Base-by-base conservation (phyloP, 129 eudicot species). In the Flaveria trinervia region DNA sequence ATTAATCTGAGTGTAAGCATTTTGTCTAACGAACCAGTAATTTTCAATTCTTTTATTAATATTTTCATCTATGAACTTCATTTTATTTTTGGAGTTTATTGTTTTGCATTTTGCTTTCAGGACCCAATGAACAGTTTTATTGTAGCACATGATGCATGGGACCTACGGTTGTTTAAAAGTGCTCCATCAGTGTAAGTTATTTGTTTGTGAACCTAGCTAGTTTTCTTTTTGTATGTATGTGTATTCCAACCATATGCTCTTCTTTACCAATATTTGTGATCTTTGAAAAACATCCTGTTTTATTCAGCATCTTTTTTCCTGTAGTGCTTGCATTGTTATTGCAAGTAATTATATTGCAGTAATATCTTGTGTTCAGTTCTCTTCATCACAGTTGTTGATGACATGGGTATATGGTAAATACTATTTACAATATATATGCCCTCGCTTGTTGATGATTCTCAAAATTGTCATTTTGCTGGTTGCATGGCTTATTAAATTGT, bases 81-180 rank as follows among this genome's bases (percentile, higher is more conserved):
- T 16, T 78, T 43, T 43, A 65, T 23, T 70, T 64, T 59, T 76
- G 71, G 55, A 65, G 55, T 60, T 68, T 46, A 70, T 50, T 50
- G 54, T 52, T 46, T 23, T 84, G 54, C 46, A 36, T 72, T 25
- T 30, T 50, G 41, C 65, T 83, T 80, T 39, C 89, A 94, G 98
- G 97, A 89, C 74, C 71, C 79, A 39, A 45, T 68, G 79, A 85
- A 87, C 89, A 75, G 81, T 74, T 84, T 78, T 52, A 54, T 68
- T 72, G 80, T 89, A 77, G 70, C 98, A 48, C 83, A 71, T 64
- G 98, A 94, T 73, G 72, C 89, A 59, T 94, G 98, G 98, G 93
- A 94, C 79, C 93, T 94, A 55, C 93, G 85, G 52, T 67, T 92
- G 55, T 89, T 94, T 60, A 91, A 89, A 84, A 76, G 78, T 73